Base-by-base conservation (phyloP, 306 rosid genomes). In the Alnus glutinosa region DNA sequence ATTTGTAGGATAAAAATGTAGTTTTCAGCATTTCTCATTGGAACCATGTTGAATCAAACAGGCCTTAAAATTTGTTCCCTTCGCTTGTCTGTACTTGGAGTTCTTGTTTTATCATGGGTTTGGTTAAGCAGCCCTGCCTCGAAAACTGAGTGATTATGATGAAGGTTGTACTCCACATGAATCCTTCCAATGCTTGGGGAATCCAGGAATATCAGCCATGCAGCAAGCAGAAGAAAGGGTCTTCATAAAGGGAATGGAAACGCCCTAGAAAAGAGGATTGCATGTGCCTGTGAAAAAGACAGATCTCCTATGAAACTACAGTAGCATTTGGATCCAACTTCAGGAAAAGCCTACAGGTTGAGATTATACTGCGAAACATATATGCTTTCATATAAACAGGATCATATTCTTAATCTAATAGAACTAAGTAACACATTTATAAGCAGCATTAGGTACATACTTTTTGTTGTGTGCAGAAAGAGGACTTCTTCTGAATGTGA, bases 281-380 rank as follows among this genome's bases (percentile, higher is more conserved):
- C 71, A 36, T 2, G 47, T 54, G 54, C 57, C 74, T 49, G 63
- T 50, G 30, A 19, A 67, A 72, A 67, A 72, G 73, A 55, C 19
- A 50, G 54, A 54, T 18, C 42, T n/a, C 54, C 12, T 52, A 47
- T 46, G 34, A 15, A 74, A 47, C n/a, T 47, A 52, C 15, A 59
- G 8, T 9, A 36, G 73, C 75, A 55, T 78, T 39, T 55, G 74
- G 78, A 78, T 39, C 19, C 63, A 57, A 23, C 34, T 57, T 57
- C 13, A 1, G 7, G 32, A 9, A 7, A 58, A 23, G 36, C 32
- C 36, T 58, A 9, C 5, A 8, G 23, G 36, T 23, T 23, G 9
- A 57, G 64, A 9, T 58, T 58, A 10, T 23, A 58, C 23, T 58
- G 44, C 5, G 44, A 39, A 39, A 39, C 44, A 39, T 3, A 39